Evolutionary conservation across 257 asterid species (phyloP), one percentile per base, ranked within the genome.

Genomic region (Haberlea rhodopensis): DNA sequence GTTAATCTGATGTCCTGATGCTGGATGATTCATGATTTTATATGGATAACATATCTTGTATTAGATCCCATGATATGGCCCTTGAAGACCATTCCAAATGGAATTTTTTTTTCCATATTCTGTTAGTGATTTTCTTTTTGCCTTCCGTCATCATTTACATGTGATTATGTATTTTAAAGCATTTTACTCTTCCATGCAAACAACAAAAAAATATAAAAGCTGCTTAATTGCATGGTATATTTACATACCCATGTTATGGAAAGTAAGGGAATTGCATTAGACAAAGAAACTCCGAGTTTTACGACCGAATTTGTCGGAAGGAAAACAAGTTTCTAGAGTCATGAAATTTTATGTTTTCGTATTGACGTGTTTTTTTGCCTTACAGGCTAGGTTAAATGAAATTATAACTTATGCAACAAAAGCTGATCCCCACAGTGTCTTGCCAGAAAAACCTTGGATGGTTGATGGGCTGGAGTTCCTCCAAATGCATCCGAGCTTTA

Each of bases 391-490:
- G 71, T 75, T 91, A 78, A 80, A 88, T 59, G 96, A 80, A 74
- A 88, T 88, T 71, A 84, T 91, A 68, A 86, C 88, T 67, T 84
- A 91, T 60, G 87, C 72, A 69, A 57, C 68, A 62, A 79, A 74
- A 72, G 29, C 57, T 5, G 60, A 40, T 53, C 71, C 59, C 53
- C 63, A 65, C 59, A 77, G 48, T 78, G 73, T 71, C 62, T 43
- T 53, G 57, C 76, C 87, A 4, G 96, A 79, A 56, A 83, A 80
- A 73, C 88, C 95, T 60, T 91, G 98, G 98, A 83, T 91, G 95
- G 83, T 83, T 29, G 98, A 91, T 79, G 98, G 69, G 82, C 82
- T 57, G 98, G 98, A 63, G 85, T 91, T 76, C 95, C 96, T 69
- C 76, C 83, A 49, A 72, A 87, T 68, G 84, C 96, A 62, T 76